Percentiles rank a stretch among this genome's conserved stretches.
phyloP scores from a whole-genome alignment of 352 stramenopile species.

The Pythium coloratum region DNA sequence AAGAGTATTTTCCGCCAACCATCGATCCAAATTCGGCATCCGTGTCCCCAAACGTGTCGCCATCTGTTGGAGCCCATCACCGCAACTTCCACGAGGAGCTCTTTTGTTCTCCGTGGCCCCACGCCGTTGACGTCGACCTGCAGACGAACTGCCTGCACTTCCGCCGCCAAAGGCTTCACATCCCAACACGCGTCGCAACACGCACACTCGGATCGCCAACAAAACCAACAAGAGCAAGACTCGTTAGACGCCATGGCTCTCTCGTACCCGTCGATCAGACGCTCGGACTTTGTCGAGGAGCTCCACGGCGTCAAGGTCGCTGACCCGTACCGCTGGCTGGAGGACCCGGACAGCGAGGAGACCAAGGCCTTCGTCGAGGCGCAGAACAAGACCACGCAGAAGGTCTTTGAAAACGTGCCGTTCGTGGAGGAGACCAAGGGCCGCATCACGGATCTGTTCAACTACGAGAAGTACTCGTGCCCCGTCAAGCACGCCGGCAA shows the following conservation, averaged over 20 bases:
- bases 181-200: constrained; percentile 18
- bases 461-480: constrained; percentile 88
- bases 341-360: constrained; percentile 78
- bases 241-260: constrained; percentile 12
- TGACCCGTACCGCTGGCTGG: constrained; percentile 77
- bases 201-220: constrained; percentile 2
- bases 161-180: constrained; percentile 2
- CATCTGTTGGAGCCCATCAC: constrained; percentile 7
- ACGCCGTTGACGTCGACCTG: not conserved
- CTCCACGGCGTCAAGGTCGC: constrained; percentile 55
- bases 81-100: constrained; percentile 6
- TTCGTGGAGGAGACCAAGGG: constrained; percentile 72
- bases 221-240: not conserved
- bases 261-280: constrained; percentile 54
- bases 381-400: constrained; percentile 72
- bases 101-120: constrained; percentile 12
- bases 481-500: constrained; percentile 72
- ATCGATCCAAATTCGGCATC: not conserved
- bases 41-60: not conserved
- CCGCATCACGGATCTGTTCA: constrained; percentile 83
- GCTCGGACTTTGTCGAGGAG: constrained; percentile 50
- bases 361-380: constrained; percentile 78
- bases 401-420: constrained; percentile 62
- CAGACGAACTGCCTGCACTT: constrained; percentile 22
- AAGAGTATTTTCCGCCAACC: constrained; percentile 7